These are phyloP conservation scores for Spirogloea muscicola DNA, from an alignment of 139 green algal genomes.

Conservation along the genomic window DNA sequence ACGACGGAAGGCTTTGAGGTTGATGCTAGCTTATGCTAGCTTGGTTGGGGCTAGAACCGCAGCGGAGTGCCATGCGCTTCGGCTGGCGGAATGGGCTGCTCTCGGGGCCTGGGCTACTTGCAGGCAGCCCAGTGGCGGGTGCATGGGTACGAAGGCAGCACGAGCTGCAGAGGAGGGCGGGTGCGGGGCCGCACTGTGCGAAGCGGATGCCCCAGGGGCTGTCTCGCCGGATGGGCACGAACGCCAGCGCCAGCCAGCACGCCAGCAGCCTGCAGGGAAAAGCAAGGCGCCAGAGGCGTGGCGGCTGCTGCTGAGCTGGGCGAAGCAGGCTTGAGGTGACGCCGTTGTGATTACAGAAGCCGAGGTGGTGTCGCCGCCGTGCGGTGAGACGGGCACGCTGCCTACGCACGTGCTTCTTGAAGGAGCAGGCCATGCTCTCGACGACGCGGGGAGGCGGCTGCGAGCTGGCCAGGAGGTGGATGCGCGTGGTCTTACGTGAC, in stretches of 20 bases:
- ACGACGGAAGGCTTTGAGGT: background rate
- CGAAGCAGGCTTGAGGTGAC: background rate
- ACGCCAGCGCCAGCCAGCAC: background rate
- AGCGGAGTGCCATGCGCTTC: too few relatives aligned
- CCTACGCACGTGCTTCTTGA: background rate
- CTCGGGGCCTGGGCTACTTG: too few relatives aligned
- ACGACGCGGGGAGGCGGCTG: background rate
- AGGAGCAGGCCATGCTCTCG: background rate
- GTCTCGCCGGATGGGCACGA: constrained; percentile 1
- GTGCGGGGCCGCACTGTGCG: background rate
- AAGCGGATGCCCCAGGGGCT: background rate
- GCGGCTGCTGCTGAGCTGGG: background rate
- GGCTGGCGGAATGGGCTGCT: too few relatives aligned
- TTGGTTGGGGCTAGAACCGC: background rate
- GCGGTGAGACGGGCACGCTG: background rate
- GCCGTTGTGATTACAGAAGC: background rate
- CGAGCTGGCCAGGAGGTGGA: background rate
- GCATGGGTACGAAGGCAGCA: background rate
- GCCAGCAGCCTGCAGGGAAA: background rate
- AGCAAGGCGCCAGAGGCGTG: background rate
- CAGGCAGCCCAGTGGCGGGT: background rate
- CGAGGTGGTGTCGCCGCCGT: background rate
- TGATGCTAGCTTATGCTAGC: background rate
- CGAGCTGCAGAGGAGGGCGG: background rate
- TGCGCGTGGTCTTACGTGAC: background rate